These are phyloP conservation scores for Coprinopsis cinerea DNA, from an alignment of 768 basidiomycete species.

Conservation along the genomic window DNA sequence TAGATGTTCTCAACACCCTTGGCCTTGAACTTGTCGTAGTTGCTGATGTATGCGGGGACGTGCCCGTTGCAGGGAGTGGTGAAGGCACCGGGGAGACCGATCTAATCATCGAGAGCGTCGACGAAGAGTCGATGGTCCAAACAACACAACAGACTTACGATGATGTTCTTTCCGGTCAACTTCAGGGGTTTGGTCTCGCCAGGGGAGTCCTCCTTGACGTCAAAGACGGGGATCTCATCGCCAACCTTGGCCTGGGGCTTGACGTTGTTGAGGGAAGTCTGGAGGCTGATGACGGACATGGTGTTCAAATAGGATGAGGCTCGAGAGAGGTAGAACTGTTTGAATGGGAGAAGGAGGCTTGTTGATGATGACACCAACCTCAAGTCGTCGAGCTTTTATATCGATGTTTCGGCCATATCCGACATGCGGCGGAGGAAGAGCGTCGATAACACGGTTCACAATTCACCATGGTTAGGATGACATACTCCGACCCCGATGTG, in stretches of 20 bases:
- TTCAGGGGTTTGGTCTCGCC: slow-evolving; percentile 35
- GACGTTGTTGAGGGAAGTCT: slow-evolving; percentile 7
- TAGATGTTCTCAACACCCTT: slow-evolving; percentile 72
- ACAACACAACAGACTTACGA: slow-evolving; percentile 35
- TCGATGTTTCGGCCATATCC: background rate
- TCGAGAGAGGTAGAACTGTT: background rate
- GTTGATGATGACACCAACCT: too few species aligned
- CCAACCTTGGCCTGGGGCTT: slow-evolving; percentile 41
- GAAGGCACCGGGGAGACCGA: slow-evolving; percentile 76
- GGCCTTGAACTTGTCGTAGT: slow-evolving; percentile 63
- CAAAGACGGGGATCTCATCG: slow-evolving; percentile 39
- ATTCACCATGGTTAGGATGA: background rate
- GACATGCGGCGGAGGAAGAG: background rate
- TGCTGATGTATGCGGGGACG: slow-evolving; percentile 56
- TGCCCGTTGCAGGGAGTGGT: slow-evolving; percentile 66
- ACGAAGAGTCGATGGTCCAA: background rate
- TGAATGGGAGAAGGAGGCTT: background rate
- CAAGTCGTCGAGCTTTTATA: background rate
- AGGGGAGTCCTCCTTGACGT: slow-evolving; percentile 57
- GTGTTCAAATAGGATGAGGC: background rate
- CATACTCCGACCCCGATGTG: background rate
- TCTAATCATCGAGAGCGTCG: slow-evolving; percentile 25
- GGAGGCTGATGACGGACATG: background rate
- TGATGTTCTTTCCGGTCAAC: slow-evolving; percentile 55
- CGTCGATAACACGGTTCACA: too few species aligned